A percentile compares a stretch with the other conserved stretches of the same genome.
phyloP scores from a whole-genome alignment of 2,329 filamentous ascomycete species.

The Hymenoscyphus albidus region DNA sequence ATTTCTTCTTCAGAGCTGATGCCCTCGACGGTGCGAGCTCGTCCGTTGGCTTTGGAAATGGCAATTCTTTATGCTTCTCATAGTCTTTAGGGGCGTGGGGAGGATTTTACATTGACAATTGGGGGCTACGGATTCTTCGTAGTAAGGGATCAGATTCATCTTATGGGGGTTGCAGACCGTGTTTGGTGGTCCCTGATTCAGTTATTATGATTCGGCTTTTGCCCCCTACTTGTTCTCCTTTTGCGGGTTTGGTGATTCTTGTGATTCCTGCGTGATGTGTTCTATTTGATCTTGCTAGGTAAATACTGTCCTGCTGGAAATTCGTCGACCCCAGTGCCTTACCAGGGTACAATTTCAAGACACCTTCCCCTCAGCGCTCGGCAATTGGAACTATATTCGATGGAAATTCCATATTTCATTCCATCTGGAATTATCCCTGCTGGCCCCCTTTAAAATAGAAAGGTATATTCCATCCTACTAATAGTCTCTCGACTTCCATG shows the following conservation, averaged over 20 bases:
- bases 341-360: too few relatives aligned
- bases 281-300: too few relatives aligned
- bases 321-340: too few relatives aligned
- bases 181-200: conserved; percentile 1
- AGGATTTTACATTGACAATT: background rate
- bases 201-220: conserved; percentile 9
- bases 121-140: background rate
- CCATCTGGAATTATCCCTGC: too few relatives aligned
- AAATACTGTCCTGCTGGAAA: too few relatives aligned
- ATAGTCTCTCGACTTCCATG: too few relatives aligned
- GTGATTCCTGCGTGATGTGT: background rate
- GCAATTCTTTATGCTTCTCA: background rate
- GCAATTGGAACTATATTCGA: too few relatives aligned
- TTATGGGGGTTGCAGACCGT: conserved; percentile 6
- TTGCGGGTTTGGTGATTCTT: background rate
- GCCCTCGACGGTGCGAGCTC: conserved; percentile 9
- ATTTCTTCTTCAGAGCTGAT: background rate
- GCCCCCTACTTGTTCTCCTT: conserved; percentile 4
- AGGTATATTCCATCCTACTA: too few relatives aligned
- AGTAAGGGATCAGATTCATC: background rate
- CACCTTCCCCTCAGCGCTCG: too few relatives aligned
- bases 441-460: too few relatives aligned
- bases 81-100: background rate
- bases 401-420: too few relatives aligned
- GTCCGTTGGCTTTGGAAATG: background rate